A percentile compares a stretch with the other conserved stretches of the same genome.
Conservation (phyloP, 106 monocot species). For the Acorus calamus region DNA sequence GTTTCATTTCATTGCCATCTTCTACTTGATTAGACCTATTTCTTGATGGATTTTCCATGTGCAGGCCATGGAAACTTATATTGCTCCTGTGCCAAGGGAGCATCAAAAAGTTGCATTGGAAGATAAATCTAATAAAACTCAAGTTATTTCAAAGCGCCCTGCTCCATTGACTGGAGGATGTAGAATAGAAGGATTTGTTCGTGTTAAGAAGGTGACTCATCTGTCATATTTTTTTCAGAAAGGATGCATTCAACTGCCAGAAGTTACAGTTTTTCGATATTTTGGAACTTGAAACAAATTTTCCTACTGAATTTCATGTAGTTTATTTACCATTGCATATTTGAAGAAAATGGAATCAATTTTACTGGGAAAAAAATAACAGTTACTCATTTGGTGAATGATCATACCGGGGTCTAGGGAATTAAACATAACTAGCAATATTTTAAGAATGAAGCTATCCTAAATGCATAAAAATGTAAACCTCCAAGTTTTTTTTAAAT, state of each 20-base stretch:
- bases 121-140: constrained; percentile 49
- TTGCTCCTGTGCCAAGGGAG: constrained; percentile 55
- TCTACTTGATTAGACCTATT: no score
- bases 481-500: no score
- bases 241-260: no score
- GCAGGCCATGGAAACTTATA: constrained; percentile 86
- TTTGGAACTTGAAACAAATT: background rate
- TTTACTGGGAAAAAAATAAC: no score
- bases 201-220: constrained; percentile 79
- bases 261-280: background rate
- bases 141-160: constrained; percentile 55
- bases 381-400: no score
- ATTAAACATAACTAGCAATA: no score
- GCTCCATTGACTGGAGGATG: constrained; percentile 89
- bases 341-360: no score
- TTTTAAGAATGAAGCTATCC: no score
- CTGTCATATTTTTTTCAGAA: background rate
- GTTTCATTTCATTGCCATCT: no score
- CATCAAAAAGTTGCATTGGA: constrained; percentile 45
- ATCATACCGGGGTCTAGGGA: no score
- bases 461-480: no score
- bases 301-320: background rate
- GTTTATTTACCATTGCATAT: no score
- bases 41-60: background rate
- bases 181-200: constrained; percentile 92